Evolutionary conservation across 1,139 yeast genomes (phyloP), one percentile per base, ranked within the genome.

Genomic region (Martiniozyma asiatica): DNA sequence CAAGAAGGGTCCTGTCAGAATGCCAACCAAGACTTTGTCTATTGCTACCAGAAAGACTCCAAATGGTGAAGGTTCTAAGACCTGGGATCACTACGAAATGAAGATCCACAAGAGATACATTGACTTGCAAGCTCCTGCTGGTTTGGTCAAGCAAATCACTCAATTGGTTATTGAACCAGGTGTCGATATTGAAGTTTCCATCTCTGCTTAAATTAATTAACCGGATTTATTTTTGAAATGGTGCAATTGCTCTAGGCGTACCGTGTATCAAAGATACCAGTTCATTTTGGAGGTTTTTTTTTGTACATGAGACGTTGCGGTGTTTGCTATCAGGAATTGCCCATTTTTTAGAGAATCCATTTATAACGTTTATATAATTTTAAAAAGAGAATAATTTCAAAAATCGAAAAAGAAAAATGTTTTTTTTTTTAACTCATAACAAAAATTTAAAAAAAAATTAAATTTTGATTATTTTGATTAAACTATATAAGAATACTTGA

Each of bases 51-150:
- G 99, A 82, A 92, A 92, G 85, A 79, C 98, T 61, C 99, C 99
- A 59, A 92, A 92, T 68, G 99, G 99, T 87, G 97, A 92, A 75
- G 99, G 99, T 87, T 89, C 98, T 57, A 89, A 92, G 87, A 92
- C 99, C 58, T 92, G 96, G 96, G 99, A 92, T 65, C 71, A 93
- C 57, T 92, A 77, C 67, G 98, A 92, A 75, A 82, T 92, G 94
- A 85, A 97, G 79, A 85, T 92, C 74, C 98, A 92, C 95, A 92
- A 92, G 92, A 87, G 99, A 72, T 79, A 84, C 65, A 84, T 89
- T 59, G 96, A 89, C 73, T 76, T 92, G 66, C 92, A 82, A 71
- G 94, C 98, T 51, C 95, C 96, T 64, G 84, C 94, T 59, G 70
- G 74, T 49, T 67, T 78, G 52, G 94, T 92, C 66, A 84, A 81